Evolutionary conservation across 208 protist genomes (phyloP).

Genomic region (Leishmania major): DNA sequence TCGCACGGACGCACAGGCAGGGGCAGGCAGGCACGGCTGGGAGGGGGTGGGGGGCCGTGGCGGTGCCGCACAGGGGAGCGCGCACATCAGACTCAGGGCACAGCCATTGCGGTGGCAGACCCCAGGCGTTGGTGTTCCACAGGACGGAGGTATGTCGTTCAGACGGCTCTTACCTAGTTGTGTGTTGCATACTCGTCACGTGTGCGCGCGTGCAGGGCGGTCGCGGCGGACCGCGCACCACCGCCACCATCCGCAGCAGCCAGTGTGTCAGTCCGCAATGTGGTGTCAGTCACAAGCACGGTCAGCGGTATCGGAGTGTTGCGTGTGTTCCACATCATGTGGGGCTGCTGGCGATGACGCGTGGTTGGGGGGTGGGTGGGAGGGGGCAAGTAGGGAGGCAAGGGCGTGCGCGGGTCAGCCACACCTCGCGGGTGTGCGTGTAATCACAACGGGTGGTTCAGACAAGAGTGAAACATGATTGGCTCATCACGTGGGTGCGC

Average conservation of each 20-base stretch:
- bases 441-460: no score
- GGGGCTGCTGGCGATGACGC: conserved; percentile 7
- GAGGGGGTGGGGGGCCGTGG: not conserved
- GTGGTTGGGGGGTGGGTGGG: not conserved
- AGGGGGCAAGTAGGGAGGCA: not conserved
- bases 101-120: conserved; percentile 29
- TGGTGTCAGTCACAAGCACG: conserved; percentile 27
- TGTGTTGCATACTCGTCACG: conserved; percentile 25
- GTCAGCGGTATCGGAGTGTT: conserved; percentile 47
- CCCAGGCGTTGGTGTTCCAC: conserved; percentile 23
- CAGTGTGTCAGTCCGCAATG: conserved; percentile 19
- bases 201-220: conserved; percentile 3
- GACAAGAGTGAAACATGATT: no score
- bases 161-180: conserved; percentile 42
- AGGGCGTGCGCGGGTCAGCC: conserved; percentile 1
- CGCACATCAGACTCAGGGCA: conserved; percentile 17
- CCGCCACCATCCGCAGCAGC: conserved; percentile 2
- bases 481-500: no score
- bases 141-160: conserved; percentile 32
- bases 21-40: not conserved
- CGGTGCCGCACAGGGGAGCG: not conserved
- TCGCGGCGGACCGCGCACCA: not conserved
- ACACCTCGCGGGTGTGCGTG: no score
- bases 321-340: conserved; percentile 35
- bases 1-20: conserved; percentile 2